Evolutionary conservation across 2,329 filamentous ascomycete genomes (phyloP).

Genomic region (Penicillium oxalicum): DNA sequence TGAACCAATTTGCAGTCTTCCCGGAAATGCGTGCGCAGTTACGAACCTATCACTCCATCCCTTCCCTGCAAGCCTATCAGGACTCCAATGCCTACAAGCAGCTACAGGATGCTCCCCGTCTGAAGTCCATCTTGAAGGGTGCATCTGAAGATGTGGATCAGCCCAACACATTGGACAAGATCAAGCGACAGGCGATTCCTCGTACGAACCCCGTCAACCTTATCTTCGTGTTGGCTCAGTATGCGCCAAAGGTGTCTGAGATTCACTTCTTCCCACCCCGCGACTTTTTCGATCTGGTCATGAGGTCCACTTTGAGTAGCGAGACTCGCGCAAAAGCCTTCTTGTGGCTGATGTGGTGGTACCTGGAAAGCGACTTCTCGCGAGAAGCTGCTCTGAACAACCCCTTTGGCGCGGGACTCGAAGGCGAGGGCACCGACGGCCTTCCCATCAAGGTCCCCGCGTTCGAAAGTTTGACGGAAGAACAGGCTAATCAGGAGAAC

Average conservation of each 20-base stretch:
- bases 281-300: constrained; percentile 95
- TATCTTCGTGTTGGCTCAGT: constrained; percentile 88
- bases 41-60: constrained; percentile 95
- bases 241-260: constrained; percentile 86
- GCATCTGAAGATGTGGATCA: constrained; percentile 87
- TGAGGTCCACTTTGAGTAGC: constrained; percentile 79
- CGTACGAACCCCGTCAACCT: constrained; percentile 95
- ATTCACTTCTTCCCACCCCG: constrained; percentile 77
- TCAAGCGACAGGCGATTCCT: constrained; percentile 63
- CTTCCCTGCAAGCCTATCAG: constrained; percentile 88
- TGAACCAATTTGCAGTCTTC: constrained; percentile 61
- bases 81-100: constrained; percentile 97
- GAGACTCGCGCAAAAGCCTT: constrained; percentile 79
- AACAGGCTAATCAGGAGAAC: constrained; percentile 47
- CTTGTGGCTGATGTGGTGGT: constrained; percentile 98
- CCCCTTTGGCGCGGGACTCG: constrained; percentile 64
- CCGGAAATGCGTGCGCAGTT: constrained; percentile 98
- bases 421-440: constrained; percentile 39
- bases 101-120: constrained; percentile 85
- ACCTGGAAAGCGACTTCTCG: constrained; percentile 91
- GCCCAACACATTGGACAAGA: constrained; percentile 74
- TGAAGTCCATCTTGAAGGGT: constrained; percentile 96
- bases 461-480: constrained; percentile 44
- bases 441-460: constrained; percentile 44
- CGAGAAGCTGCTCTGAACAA: constrained; percentile 82